Evolutionary conservation across 257 asterid genomes (phyloP), one percentile per base, ranked within the genome.

Genomic region (Nemophila menziesii): DNA sequence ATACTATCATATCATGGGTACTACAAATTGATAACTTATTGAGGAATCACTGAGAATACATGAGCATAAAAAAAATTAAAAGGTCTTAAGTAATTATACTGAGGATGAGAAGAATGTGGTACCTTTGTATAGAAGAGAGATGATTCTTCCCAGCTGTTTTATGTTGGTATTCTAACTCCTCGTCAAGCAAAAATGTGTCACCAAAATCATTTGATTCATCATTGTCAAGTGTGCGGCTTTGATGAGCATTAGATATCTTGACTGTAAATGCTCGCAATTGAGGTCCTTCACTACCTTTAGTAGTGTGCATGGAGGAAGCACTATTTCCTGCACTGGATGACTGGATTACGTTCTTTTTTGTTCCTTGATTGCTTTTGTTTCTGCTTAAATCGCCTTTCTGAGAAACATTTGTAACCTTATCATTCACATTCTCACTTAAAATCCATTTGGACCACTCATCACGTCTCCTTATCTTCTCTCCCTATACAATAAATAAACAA

Each of bases 391-490:
- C 63, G 15, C 61, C 68, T 43, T 37, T 58, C 49, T 64, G 62
- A 46, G 50, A 15, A 23, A 61, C 51, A 46, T 21, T 55, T 34
- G 48, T 55, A 22, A 43, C 50, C 19, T 37, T 49, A 44, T 48
- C 65, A n/a, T n/a, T n/a, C 51, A 36, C 43, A 45, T 53, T 22
- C 17, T 61, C 37, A 53, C 64, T 43, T 23, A 65, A 57, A 68
- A 77, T 46, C 90, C 92, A 90, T 54, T 67, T 79, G 43, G 81
- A 56, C 99, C 99, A 90, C 33, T 72, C 92, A 33, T 71, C 69
- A 42, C 93, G 93, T 60, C 94, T 79, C 71, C 99, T 77, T 37
- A 90, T 62, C 71, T 64, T 85, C 58, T 74, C 92, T 52, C 71
- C 82, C 99, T 90, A 14, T 39, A 14, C 19, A 17, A 33, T 16